Evolutionary conservation across 768 basidiomycete species (phyloP).

Genomic region (Sistotremastrum niveocremeum): DNA sequence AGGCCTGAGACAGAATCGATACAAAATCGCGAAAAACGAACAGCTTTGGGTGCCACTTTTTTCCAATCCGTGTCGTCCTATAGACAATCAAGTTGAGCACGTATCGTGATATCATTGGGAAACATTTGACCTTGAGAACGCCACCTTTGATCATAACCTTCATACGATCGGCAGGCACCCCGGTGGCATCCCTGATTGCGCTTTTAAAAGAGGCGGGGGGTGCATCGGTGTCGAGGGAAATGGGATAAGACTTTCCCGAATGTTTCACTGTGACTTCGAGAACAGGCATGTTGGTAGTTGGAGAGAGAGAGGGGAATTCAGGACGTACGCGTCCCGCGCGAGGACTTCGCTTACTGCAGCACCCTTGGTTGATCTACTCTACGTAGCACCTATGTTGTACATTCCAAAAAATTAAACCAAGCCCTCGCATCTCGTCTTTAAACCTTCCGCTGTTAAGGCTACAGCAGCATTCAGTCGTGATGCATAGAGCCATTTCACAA

Average conservation of each 20-base stretch:
- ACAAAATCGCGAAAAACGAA: conserved; percentile 21
- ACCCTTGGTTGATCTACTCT: no score
- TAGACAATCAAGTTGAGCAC: neutral
- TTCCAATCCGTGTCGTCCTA: conserved; percentile 82
- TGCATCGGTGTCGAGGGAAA: conserved; percentile 60
- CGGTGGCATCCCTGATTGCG: conserved; percentile 65
- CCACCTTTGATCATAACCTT: conserved; percentile 96
- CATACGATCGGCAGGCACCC: conserved; percentile 84
- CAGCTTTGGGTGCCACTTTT: conserved; percentile 73
- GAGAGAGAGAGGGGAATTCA: no score
- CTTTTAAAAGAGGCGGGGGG: conserved; percentile 71
- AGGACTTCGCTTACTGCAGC: no score
- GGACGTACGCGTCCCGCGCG: no score
- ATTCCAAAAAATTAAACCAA: no score
- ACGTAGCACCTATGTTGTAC: no score
- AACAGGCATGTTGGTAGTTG: conserved; percentile 35
- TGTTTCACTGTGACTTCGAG: conserved; percentile 81
- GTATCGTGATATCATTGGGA: neutral
- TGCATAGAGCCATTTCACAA: conserved; percentile 32
- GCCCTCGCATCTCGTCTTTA: conserved; percentile 39
- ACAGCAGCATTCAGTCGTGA: conserved; percentile 32
- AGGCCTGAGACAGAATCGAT: neutral
- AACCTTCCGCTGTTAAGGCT: conserved; percentile 38
- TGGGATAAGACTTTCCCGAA: conserved; percentile 61
- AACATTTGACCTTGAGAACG: conserved; percentile 59